Evolutionary conservation across 2,329 filamentous ascomycete species (phyloP), one percentile per base, ranked within the genome.

Genomic region (Penicillium brevicompactum): DNA sequence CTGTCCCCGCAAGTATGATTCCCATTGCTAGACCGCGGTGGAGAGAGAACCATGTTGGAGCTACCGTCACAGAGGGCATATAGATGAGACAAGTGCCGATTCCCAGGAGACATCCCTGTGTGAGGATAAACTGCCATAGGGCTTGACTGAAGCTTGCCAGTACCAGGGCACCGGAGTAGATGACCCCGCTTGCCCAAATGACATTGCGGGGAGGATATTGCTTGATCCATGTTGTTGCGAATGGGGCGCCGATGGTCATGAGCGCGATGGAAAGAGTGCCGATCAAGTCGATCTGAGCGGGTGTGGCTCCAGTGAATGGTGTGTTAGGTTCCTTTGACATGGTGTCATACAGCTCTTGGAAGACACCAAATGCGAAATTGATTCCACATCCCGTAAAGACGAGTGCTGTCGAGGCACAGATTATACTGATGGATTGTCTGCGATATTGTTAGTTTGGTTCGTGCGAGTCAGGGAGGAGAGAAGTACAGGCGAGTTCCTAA

Each of bases 301-400:
- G 63, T 2, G 65, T 67, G n/a, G 71, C 70, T 13, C 67, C 65
- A 1, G 66, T 66, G 51, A 77, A 77, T 0, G 74, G 74, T 0
- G 63, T 68, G n/a, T 57, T 55, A 2, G 63, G 56, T 2, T 61
- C 10, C 5, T 61, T 56, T 5, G 70, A 59, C 58, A 75, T 63
- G 4, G 65, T 62, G 46, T 75, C 72, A 37, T 75, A 76, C 0
- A 75, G 63, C 5, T 69, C 73, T 63, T 76, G 73, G 44, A 74
- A 76, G 37, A 77, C 70, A 31, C 74, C 74, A 40, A 75, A 76
- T 9, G 70, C 67, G 50, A 77, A 77, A 44, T 69, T 71, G 18
- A 75, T 66, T 21, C 72, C 73, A 45, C 72, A 74, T 45, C 63
- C 65, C 32, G 69, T 74, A 44, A 74, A 72, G 10, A 69, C 68